A percentile compares a stretch with the other conserved stretches of the same genome.
phyloP scores from a whole-genome alignment of 805 yeast genomes.

The Ogataea dorogensis region DNA sequence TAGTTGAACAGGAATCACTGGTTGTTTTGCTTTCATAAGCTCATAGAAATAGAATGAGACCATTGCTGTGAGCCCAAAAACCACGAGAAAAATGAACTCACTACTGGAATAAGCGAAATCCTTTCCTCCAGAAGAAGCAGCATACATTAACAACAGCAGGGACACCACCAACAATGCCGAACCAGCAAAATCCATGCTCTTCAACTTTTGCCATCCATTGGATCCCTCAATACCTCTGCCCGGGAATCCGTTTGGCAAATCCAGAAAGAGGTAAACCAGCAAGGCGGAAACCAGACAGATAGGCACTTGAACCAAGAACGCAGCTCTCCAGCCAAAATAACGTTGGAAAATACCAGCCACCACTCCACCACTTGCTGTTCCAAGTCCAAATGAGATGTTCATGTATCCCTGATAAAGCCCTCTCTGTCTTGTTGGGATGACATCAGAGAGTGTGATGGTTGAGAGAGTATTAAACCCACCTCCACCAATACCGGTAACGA shows the following conservation, averaged over 20 bases:
- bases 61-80: conserved; percentile 35
- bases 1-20: conserved; percentile 64
- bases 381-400: conserved; percentile 72
- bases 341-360: conserved; percentile 57
- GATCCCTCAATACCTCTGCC: conserved; percentile 53
- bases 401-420: conserved; percentile 83
- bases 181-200: conserved; percentile 67
- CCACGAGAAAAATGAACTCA: conserved; percentile 36
- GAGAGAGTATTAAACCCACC: conserved; percentile 69
- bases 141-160: conserved; percentile 56
- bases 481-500: conserved; percentile 63
- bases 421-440: conserved; percentile 71
- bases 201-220: conserved; percentile 44
- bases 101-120: conserved; percentile 47
- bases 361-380: conserved; percentile 71
- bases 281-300: conserved; percentile 42
- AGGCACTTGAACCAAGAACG: conserved; percentile 55
- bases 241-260: conserved; percentile 43
- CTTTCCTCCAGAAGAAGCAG: conserved; percentile 66
- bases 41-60: conserved; percentile 52
- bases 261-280: conserved; percentile 37
- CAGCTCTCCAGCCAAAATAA: conserved; percentile 64
- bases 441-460: conserved; percentile 73
- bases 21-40: conserved; percentile 51
- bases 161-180: conserved; percentile 56